Base-by-base conservation (phyloP, 179 eudicot species). In the Patellifolia procumbens region DNA sequence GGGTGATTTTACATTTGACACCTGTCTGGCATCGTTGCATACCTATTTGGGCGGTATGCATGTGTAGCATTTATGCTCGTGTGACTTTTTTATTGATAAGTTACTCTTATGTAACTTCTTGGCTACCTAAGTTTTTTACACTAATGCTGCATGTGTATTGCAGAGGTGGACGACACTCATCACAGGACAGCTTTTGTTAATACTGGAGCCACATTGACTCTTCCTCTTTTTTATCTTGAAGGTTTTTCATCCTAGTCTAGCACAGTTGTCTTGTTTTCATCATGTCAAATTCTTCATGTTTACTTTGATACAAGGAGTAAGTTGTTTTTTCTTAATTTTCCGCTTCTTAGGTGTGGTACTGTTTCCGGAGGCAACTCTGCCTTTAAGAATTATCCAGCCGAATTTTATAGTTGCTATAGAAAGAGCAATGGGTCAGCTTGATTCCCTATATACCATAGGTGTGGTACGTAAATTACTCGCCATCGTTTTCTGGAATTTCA, bases 351-450 rank as follows among this genome's bases (percentile, higher is more conserved):
- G 97, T 46, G 96, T 88, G 43, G 99, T 95, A 78, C 84, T 95
- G 73, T 93, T 95, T 72, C 99, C 97, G 3, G 99, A 88, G 79
- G 95, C 95, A 73, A 91, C 86, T 77, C 99, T 95, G 83, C 97
- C 95, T 61, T 84, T 95, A 72, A 87, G 97, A 87, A 91, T 93
- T 66, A 76, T 90, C 72, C 85, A 89, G 55, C 84, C 90, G 65
- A 83, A 85, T 81, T 90, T 88, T 75, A 85, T 91, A 68, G 84
- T 86, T 74, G 90, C 92, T 78, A 76, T 93, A 79, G 99, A 95
- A 79, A 83, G 85, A 84, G 92, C 95, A 22, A 79, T 91, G 88
- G 78, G 79, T 79, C 98, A 86, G 77, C 83, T 79, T 81, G 90
- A 88, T 76, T 85, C 87, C 68, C 89, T 91, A 74, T 84, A 79